These are phyloP conservation scores for Podospora fimiseda DNA, from an alignment of 495 filamentous ascomycete species.

Conservation along the genomic window DNA sequence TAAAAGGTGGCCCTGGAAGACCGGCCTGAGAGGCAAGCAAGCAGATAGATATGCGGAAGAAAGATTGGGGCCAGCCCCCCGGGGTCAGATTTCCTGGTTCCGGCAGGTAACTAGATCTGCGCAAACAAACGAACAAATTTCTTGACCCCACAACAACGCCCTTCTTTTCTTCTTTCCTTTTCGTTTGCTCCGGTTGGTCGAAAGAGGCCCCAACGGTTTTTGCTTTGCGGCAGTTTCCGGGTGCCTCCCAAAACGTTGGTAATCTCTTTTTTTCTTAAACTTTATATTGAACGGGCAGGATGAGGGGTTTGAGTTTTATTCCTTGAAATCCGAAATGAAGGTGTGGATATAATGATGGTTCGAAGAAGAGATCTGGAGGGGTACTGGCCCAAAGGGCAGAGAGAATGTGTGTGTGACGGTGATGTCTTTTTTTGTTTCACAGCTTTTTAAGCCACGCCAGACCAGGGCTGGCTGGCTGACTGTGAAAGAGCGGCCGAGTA, in stretches of 20 bases:
- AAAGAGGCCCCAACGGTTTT: no score
- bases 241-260: no score
- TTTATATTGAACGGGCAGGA: background rate
- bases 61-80: background rate
- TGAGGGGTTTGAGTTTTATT: background rate
- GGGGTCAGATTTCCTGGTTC: background rate
- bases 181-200: no score
- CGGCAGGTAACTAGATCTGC: background rate
- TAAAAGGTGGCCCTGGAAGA: background rate
- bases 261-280: no score
- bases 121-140: no score
- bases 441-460: background rate
- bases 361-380: constrained; percentile 1
- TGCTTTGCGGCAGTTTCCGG: no score
- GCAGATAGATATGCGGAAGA: no score
- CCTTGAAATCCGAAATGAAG: background rate
- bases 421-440: background rate
- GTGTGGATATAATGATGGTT: background rate
- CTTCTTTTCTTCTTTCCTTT: no score
- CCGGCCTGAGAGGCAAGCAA: background rate
- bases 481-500: background rate
- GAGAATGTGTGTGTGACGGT: background rate
- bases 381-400: no score
- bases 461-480: background rate
- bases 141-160: no score